Conservation (phyloP, 495 filamentous ascomycete genomes). For the Penicillium goetzii region DNA sequence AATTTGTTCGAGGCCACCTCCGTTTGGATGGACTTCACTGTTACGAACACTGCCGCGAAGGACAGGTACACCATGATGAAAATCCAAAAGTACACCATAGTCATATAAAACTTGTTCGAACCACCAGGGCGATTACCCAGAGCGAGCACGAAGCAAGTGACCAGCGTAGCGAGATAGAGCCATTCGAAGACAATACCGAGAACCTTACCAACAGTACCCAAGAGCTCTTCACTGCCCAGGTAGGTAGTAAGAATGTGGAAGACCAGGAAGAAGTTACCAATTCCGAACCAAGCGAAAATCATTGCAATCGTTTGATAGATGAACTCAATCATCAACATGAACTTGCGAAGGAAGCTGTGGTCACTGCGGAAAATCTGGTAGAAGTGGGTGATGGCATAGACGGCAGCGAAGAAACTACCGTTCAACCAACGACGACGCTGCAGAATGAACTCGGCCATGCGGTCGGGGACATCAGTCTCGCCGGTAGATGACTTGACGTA, state of each 20-base stretch:
- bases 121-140: constrained; percentile 97
- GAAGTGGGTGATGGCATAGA: constrained; percentile 93
- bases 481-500: constrained; percentile 97
- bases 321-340: constrained; percentile 91
- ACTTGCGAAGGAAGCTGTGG: constrained; percentile 84
- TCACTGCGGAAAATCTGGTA: constrained; percentile 92
- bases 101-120: constrained; percentile 90
- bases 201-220: constrained; percentile 74
- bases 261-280: constrained; percentile 98
- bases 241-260: constrained; percentile 95
- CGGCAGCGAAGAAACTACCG: constrained; percentile 96
- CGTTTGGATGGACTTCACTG: constrained; percentile 77
- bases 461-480: constrained; percentile 97
- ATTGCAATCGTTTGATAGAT: constrained; percentile 92
- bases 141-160: constrained; percentile 93
- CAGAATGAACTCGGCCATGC: constrained; percentile 92
- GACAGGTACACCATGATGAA: constrained; percentile 93
- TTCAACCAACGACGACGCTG: constrained; percentile 98
- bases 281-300: constrained; percentile 99
- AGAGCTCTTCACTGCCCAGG: constrained; percentile 65
- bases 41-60: constrained; percentile 95
- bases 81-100: constrained; percentile 96
- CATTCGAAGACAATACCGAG: constrained; percentile 93
- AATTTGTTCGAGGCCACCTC: constrained; percentile 64
- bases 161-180: constrained; percentile 88